Evolutionary conservation across 2,329 filamentous ascomycete species (phyloP), one percentile per base, ranked within the genome.

Genomic region (Aspergillus tubingensis): DNA sequence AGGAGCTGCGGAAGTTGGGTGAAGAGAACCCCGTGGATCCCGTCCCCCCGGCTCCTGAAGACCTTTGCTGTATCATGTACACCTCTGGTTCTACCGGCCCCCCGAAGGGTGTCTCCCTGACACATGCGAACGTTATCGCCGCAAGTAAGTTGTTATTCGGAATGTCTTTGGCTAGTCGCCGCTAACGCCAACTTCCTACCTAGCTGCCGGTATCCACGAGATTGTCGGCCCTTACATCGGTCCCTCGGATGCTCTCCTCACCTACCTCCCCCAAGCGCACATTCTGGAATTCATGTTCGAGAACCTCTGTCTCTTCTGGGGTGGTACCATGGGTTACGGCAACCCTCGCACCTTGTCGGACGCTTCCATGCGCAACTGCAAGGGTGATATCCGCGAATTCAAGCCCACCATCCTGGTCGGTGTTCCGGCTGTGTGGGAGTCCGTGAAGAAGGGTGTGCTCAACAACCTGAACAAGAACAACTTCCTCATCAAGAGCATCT

Each of bases 251-350:
- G 85, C 85, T 49, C 83, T 98, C 47, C 85, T 99, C 49, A 92
- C 93, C 21, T 99, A 98, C 77, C 86, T 99, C 13, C 95, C 95
- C 1, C 88, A 96, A 56, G 93, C 95, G 2, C 95, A 99, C 74
- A 98, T 98, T 70, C 88, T 99, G 70, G 95, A 99, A 77, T 95
- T 96, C 77, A 90, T 94, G 61, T 91, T 99, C 67, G 95, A 99
- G 79, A 97, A 96, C 75, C 82, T 94, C 7, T 91, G 90, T 60
- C 79, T 99, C 62, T 95, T 88, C 79, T 91, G 94, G 82, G 95
- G 95, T 68, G 93, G 89, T 68, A 93, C 90, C 32, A 88, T 99
- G 81, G 95, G 95, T 60, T 98, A 98, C 76, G 95, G 94, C 62
- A 94, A 91, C 74, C 89, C 92, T 17, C 88, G 91, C 70, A 98